A percentile compares a stretch with the other conserved stretches of the same genome.
phyloP scores from a whole-genome alignment of 2,329 filamentous ascomycete species.

The Dactylellina leptospora region DNA sequence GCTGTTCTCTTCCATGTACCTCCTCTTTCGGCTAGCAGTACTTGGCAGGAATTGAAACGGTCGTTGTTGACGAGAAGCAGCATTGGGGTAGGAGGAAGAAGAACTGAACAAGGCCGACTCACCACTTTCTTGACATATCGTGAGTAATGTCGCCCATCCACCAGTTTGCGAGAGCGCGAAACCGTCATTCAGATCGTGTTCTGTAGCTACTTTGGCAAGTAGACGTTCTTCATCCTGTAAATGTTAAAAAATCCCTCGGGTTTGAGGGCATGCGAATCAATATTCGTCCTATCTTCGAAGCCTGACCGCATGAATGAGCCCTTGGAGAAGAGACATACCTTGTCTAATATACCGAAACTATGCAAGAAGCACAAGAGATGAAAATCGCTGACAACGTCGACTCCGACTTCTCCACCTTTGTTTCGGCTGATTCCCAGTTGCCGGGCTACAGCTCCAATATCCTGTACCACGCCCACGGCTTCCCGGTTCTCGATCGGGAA shows the following conservation, averaged over 20 bases:
- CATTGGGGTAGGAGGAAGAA: slow-evolving; percentile 49
- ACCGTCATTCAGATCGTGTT: slow-evolving; percentile 80
- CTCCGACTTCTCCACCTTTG: slow-evolving; percentile 68
- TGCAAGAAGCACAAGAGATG: slow-evolving; percentile 90
- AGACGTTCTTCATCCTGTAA: slow-evolving; percentile 85
- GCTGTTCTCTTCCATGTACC: slow-evolving; percentile 34
- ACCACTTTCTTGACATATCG: slow-evolving; percentile 96
- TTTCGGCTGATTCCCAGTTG: slow-evolving; percentile 71
- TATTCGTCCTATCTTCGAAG: neutral
- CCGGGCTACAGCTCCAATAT: slow-evolving; percentile 74
- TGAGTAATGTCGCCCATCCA: slow-evolving; percentile 92
- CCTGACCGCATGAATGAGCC: neutral
- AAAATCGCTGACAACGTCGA: slow-evolving; percentile 84
- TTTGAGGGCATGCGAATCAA: neutral
- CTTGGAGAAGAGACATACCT: slow-evolving; percentile 69
- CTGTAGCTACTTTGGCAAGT: slow-evolving; percentile 82
- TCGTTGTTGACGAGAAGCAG: slow-evolving; percentile 35
- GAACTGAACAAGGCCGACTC: slow-evolving; percentile 69
- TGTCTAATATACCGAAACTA: slow-evolving; percentile 79
- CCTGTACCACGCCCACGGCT: slow-evolving; percentile 83
- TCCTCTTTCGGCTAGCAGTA: slow-evolving; percentile 52
- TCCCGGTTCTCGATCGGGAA: slow-evolving; percentile 95
- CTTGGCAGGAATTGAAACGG: slow-evolving; percentile 51
- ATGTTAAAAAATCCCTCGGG: neutral
- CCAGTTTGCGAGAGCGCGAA: slow-evolving; percentile 84